Base-by-base conservation (phyloP, 2,329 filamentous ascomycete genomes). In the Ophiosphaerella herpotricha region DNA sequence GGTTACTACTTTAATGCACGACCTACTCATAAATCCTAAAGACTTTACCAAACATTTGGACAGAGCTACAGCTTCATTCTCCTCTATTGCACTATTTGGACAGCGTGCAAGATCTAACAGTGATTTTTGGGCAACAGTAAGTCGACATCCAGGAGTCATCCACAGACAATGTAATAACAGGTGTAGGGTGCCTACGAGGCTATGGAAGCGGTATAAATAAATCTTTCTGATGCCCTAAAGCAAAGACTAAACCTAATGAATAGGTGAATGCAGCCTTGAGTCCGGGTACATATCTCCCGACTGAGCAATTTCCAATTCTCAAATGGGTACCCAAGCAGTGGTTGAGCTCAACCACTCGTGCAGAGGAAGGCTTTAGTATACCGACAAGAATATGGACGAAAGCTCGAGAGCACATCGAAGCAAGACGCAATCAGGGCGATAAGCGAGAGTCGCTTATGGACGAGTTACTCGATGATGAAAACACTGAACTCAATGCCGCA, bases 11-110 rank as follows among this genome's bases (percentile, higher is more conserved):
- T 40, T 64, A n/a, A 79, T 81, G 4, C 72, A 74, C 35, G 76
- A 80, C 50, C 59, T 81, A 9, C 67, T 82, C 6, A 60, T 64
- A 3, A 70, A 67, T 7, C 78, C 80, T 0, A 60, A 70, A n/a
- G 71, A 77, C 14, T 82, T 79, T 39, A 55, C 46, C 38, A 61
- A 54, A 16, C 58, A 60, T 41, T 16, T 65, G 34, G 43, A 60
- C 13, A 48, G 60, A 26, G 34, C 55, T 8, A 63, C 50, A 47
- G 60, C 58, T 46, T 65, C 62, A 12, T 53, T 60, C 23, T 48
- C 58, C 11, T 34, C 56, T 14, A 63, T 66, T 48, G 45, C 38
- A 13, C 14, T 47, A 14, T 63, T 48, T 44, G 62, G 63, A 39
- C 59, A 67, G 42, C 60, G 61, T 29, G 64, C 57, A 0, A 53